These are phyloP conservation scores for Crithidia acanthocephali DNA, from an alignment of 208 protist species.

Conservation along the genomic window DNA sequence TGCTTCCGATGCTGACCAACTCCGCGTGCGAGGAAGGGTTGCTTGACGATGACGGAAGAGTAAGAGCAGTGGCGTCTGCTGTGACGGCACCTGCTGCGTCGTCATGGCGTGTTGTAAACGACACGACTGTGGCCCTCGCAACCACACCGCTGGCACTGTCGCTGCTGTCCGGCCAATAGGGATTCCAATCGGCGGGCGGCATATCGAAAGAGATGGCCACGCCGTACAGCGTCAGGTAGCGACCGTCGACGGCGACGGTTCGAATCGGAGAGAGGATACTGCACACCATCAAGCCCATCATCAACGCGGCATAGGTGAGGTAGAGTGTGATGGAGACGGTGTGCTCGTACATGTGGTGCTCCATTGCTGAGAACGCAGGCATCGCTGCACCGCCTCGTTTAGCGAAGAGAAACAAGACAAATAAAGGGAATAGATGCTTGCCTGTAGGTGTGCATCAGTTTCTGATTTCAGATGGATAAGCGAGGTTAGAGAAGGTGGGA, in stretches of 20 bases:
- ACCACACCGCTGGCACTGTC: no score
- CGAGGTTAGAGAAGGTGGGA: no score
- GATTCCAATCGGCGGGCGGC: slow-evolving; percentile 7
- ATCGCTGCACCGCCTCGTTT: not conserved
- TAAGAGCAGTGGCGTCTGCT: no score
- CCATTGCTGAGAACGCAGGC: not conserved
- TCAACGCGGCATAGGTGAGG: slow-evolving; percentile 41
- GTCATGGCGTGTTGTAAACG: not conserved
- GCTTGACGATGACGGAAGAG: not conserved
- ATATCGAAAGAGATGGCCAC: slow-evolving; percentile 43
- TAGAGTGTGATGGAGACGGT: slow-evolving; percentile 39
- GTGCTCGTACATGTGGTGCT: slow-evolving; percentile 40
- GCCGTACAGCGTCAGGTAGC: slow-evolving; percentile 37
- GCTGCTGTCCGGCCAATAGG: not conserved
- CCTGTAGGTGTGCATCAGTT: not conserved
- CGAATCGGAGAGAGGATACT: slow-evolving; percentile 53
- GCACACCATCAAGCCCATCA: slow-evolving; percentile 48
- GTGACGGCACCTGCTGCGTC: not conserved
- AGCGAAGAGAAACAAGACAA: not conserved
- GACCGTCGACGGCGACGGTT: slow-evolving; percentile 22
- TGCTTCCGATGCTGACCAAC: no score
- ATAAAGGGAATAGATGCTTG: slow-evolving; percentile 21
- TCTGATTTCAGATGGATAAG: no score
- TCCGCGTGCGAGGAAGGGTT: not conserved
- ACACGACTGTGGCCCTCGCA: no score